Base-by-base conservation (phyloP, 306 rosid species). In the Ziziphus jujuba region DNA sequence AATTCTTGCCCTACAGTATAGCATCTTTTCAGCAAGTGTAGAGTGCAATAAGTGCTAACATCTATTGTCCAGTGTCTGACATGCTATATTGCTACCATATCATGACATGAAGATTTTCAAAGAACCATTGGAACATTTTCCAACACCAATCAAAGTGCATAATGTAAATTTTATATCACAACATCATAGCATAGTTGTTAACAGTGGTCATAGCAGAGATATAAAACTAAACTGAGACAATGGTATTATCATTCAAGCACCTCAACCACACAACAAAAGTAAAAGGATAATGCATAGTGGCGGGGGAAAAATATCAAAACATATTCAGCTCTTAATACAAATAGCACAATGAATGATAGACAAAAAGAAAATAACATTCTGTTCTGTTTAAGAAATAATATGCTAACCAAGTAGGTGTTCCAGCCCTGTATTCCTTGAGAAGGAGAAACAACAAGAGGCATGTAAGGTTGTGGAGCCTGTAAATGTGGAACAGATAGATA, bases 321-420 rank as follows among this genome's bases (percentile, higher is more conserved):
- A n/a, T 9, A 56, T 58, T 38, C 53, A 20, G n/a, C 23, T 51
- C 25, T 33, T 7, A 31, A 4, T 15, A 69, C 24, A 61, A 66
- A 12, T 54, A 43, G 33, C 34, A 57, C 14, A 49, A 61, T 16
- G 35, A 44, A 23, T 2, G 5, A 59, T 28, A 40, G 25, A 65
- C 59, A 48, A 50, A 54, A 52, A 14, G 19, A 65, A 33, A 31
- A 34, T 49, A 11, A 31, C 31, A 17, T 52, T 25, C 34, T 50
- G 20, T n/a, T 25, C 31, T 25, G 59, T 38, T 14, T 28, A 61
- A 49, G 59, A 63, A 20, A 31, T 11, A 11, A 60, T 19, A 43
- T 61, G 87, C 96, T 77, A 66, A 91, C 98, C 96, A 87, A 59
- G 78, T 92, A 92, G 60, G 80, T 85, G 82, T 80, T 92, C 98